Percentiles rank a stretch among this genome's conserved stretches.
Evolutionary conservation across 495 filamentous ascomycete genomes (phyloP).

Genomic region (Talaromyces stipitatus): DNA sequence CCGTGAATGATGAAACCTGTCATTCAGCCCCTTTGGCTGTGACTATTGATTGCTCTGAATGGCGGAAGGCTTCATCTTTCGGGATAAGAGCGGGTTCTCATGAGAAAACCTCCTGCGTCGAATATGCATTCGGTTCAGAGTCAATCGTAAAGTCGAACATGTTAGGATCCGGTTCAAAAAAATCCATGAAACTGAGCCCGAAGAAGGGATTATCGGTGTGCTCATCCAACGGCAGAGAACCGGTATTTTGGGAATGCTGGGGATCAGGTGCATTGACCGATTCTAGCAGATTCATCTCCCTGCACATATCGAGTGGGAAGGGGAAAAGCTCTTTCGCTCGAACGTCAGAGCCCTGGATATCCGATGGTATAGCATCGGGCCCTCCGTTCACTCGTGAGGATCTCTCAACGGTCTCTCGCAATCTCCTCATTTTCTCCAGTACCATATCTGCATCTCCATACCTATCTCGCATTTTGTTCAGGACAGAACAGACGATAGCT

Average conservation of each 20-base stretch:
- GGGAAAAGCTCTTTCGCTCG: not conserved
- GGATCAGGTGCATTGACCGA: no score
- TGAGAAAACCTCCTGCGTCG: not conserved
- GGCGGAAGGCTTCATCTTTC: no score
- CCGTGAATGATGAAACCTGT: no score
- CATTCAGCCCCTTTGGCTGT: no score
- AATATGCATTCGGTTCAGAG: not conserved
- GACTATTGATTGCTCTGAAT: no score
- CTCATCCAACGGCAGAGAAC: no score
- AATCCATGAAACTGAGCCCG: no score
- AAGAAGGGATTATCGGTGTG: no score
- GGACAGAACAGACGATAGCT: not conserved
- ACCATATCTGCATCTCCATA: not conserved
- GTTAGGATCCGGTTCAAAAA: no score
- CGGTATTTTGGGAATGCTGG: no score
- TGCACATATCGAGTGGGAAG: no score
- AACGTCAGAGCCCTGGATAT: not conserved
- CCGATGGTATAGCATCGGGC: not conserved
- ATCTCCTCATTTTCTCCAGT: not conserved
- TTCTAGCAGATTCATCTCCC: no score
- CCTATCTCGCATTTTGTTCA: not conserved
- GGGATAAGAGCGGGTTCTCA: not conserved
- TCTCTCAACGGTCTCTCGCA: not conserved
- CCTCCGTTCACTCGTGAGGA: not conserved
- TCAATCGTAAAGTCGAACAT: not conserved